phyloP scores from a whole-genome alignment of 495 filamentous ascomycete species.

The Tuber magnatum region DNA sequence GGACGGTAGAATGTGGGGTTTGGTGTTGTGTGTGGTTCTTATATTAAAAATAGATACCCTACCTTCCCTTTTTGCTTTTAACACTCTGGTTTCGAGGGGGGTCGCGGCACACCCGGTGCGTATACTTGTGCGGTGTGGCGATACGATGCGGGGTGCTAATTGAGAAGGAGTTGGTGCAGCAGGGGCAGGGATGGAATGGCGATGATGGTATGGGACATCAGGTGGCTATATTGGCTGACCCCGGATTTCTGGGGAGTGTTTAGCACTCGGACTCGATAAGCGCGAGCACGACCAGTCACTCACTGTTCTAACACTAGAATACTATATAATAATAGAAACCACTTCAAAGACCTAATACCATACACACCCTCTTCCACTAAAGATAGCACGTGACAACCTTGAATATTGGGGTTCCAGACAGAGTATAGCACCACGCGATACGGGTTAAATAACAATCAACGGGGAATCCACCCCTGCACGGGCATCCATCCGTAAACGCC shows the following conservation, averaged over 20 bases:
- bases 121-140: not conserved
- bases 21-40: not conserved
- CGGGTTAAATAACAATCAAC: no score
- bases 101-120: not conserved
- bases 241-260: not conserved
- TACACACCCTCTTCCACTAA: no score
- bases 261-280: not conserved
- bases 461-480: no score
- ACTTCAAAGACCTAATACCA: no score
- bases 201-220: not conserved
- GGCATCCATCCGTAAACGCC: no score
- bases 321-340: no score
- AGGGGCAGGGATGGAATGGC: not conserved
- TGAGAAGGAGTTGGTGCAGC: not conserved
- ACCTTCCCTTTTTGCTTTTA: not conserved
- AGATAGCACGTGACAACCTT: no score
- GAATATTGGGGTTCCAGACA: no score
- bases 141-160: not conserved
- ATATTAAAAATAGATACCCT: constrained; percentile 1
- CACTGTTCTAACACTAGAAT: no score
- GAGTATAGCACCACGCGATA: no score
- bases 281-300: not conserved
- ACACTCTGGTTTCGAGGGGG: not conserved
- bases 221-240: not conserved
- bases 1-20: not conserved